Evolutionary conservation across 352 stramenopile genomes (phyloP), one percentile per base, ranked within the genome.

Genomic region (Phytophthora pisi): DNA sequence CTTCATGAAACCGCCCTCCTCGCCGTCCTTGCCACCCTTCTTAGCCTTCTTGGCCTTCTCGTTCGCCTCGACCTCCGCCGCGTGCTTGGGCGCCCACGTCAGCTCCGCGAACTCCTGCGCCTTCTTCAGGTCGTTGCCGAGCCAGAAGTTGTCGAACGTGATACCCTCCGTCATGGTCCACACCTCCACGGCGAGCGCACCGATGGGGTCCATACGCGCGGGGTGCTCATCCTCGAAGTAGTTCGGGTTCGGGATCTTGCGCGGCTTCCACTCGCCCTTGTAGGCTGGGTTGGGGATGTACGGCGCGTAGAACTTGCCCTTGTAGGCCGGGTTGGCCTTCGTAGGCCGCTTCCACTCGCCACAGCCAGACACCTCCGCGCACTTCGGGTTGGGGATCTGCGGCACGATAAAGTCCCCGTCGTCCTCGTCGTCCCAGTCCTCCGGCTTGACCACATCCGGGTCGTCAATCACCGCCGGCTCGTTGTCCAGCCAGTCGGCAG

Each of bases 351-450:
- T 79, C 95, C 95, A 98, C 66, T 89, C 70, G n/a, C 95, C 95
- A 61, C 94, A 98, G n/a, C 95, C 95, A 52, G 86, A 86, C 10
- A 82, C 88, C 0, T 74, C 51, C 1, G 82, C 80, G 53, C 94
- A 98, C 62, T 91, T 92, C 0, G 93, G 92, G 74, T 98, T 98
- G 1, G 79, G 64, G 31, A 98, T 87, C 75, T 92, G 73, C n/a
- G 89, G 91, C 7, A 90, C 66, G 24, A 98, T 76, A 76, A 89
- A 98, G 28, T 97, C 86, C 16, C 94, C 94, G 38, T 98, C 93
- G 50, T 97, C 83, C 56, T 97, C 91, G 54, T 98, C 95, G 46
- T 98, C 93, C 95, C 95, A 98, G 74, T 98, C 95, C 53, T 97
- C 87, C 1, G 95, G 95, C 59, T 97, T 96, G 2, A 64, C 26